Evolutionary conservation across 2,329 filamentous ascomycete species (phyloP).

Genomic region (Fusarium musae): DNA sequence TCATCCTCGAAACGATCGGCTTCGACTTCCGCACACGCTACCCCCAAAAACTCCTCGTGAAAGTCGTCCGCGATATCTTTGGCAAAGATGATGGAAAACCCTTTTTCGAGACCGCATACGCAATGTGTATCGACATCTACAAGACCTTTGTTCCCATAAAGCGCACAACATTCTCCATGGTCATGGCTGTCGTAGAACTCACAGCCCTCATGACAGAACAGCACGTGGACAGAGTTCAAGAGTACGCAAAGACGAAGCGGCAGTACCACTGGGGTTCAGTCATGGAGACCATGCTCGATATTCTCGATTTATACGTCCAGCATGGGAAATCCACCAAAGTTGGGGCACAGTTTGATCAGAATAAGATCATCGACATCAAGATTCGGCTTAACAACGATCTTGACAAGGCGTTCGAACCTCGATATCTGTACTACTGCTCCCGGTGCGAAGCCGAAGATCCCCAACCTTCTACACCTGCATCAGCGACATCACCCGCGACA

Average conservation of each 20-base stretch:
- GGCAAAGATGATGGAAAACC: slow-evolving; percentile 55
- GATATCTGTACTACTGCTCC: slow-evolving; percentile 72
- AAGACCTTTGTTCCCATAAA: slow-evolving; percentile 94
- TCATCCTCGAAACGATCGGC: slow-evolving; percentile 90
- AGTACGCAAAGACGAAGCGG: slow-evolving; percentile 61
- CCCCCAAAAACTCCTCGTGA: slow-evolving; percentile 85
- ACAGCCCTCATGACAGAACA: slow-evolving; percentile 70
- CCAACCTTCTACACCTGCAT: slow-evolving; percentile 48
- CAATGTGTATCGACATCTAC: slow-evolving; percentile 88
- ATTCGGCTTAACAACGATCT: slow-evolving; percentile 88
- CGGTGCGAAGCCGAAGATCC: slow-evolving; percentile 57
- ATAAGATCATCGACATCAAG: slow-evolving; percentile 85
- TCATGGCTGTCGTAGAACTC: slow-evolving; percentile 83
- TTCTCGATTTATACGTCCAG: slow-evolving; percentile 92
- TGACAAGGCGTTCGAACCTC: slow-evolving; percentile 68
- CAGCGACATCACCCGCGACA: slow-evolving; percentile 53
- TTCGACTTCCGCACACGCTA: slow-evolving; percentile 95
- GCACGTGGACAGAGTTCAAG: slow-evolving; percentile 60
- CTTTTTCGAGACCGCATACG: slow-evolving; percentile 77
- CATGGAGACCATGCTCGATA: slow-evolving; percentile 85
- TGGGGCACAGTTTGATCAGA: slow-evolving; percentile 76
- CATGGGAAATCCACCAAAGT: slow-evolving; percentile 79
- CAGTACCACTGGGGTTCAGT: slow-evolving; percentile 61
- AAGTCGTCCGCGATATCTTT: slow-evolving; percentile 73
- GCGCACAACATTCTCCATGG: slow-evolving; percentile 86